These are phyloP conservation scores for Citrus unshiu DNA, from an alignment of 345 rosid species.

Conservation along the genomic window DNA sequence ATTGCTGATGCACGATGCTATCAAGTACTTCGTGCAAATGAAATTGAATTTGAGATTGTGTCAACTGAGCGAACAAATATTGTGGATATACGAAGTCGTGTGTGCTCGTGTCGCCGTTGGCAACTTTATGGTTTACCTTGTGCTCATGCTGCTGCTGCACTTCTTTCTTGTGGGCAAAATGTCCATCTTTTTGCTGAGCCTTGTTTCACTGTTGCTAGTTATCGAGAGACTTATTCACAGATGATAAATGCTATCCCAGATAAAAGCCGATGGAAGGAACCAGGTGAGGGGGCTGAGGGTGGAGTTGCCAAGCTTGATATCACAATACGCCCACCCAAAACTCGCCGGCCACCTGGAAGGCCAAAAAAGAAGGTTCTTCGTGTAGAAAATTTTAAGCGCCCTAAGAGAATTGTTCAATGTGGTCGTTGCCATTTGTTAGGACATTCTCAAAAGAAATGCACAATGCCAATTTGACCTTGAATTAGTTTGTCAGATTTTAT, in stretches of 20 bases:
- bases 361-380: constrained; percentile 95
- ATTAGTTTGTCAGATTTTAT: constrained; percentile 13
- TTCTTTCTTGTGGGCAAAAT: constrained; percentile 83
- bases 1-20: constrained; percentile 88
- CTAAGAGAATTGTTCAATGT: constrained; percentile 93
- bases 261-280: constrained; percentile 60
- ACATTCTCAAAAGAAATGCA: constrained; percentile 98
- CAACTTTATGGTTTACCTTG: constrained; percentile 93
- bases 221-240: constrained; percentile 76
- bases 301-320: constrained; percentile 60
- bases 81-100: constrained; percentile 75
- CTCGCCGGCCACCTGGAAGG: constrained; percentile 97
- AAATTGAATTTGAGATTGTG: constrained; percentile 97
- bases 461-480: constrained; percentile 63
- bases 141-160: constrained; percentile 96
- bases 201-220: constrained; percentile 74
- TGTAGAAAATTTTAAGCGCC: constrained; percentile 91
- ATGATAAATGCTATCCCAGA: constrained; percentile 66
- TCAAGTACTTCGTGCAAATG: constrained; percentile 94
- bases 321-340: constrained; percentile 74
- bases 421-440: constrained; percentile 98
- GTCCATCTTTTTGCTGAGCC: constrained; percentile 77
- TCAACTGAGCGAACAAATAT: constrained; percentile 93
- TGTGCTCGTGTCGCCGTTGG: constrained; percentile 95
- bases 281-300: constrained; percentile 55